Evolutionary conservation across 2,329 filamentous ascomycete species (phyloP).

Genomic region (Paraconiothyrium sp.): DNA sequence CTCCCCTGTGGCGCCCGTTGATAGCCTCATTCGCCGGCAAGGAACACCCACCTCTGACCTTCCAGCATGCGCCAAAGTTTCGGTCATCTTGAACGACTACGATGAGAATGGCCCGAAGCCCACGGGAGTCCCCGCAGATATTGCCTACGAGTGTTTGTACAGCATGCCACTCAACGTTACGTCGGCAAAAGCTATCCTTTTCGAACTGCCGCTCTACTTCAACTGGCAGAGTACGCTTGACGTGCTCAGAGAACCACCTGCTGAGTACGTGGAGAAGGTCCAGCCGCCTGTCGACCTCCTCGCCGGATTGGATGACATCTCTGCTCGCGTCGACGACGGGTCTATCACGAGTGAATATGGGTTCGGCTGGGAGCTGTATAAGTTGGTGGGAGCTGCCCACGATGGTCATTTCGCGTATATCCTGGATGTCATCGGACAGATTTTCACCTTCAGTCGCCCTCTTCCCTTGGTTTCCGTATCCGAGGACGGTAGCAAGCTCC

Average conservation of each 20-base stretch:
- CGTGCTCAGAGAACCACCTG: slow-evolving; percentile 55
- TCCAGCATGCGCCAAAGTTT: slow-evolving; percentile 45
- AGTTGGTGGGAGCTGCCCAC: slow-evolving; percentile 64
- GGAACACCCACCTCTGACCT: slow-evolving; percentile 24
- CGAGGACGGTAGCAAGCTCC: slow-evolving; percentile 65
- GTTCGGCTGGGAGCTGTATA: slow-evolving; percentile 62
- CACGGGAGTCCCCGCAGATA: slow-evolving; percentile 51
- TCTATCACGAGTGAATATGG: slow-evolving; percentile 54
- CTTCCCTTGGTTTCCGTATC: slow-evolving; percentile 69
- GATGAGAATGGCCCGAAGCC: slow-evolving; percentile 10
- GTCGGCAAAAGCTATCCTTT: slow-evolving; percentile 50
- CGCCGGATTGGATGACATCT: slow-evolving; percentile 52
- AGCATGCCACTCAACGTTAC: slow-evolving; percentile 56
- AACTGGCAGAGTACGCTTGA: slow-evolving; percentile 59
- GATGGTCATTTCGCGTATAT: slow-evolving; percentile 71
- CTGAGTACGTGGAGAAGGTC: slow-evolving; percentile 57
- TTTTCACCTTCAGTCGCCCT: slow-evolving; percentile 61
- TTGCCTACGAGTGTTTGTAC: slow-evolving; percentile 57
- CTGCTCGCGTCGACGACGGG: slow-evolving; percentile 47
- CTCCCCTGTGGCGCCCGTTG: slow-evolving; percentile 34
- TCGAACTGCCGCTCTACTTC: slow-evolving; percentile 54
- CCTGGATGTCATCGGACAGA: slow-evolving; percentile 60
- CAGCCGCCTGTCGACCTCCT: slow-evolving; percentile 56
- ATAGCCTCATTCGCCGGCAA: neutral
- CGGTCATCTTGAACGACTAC: slow-evolving; percentile 34